phyloP scores from a whole-genome alignment of 805 yeast genomes.

The Ogataea nitratoaversa region DNA sequence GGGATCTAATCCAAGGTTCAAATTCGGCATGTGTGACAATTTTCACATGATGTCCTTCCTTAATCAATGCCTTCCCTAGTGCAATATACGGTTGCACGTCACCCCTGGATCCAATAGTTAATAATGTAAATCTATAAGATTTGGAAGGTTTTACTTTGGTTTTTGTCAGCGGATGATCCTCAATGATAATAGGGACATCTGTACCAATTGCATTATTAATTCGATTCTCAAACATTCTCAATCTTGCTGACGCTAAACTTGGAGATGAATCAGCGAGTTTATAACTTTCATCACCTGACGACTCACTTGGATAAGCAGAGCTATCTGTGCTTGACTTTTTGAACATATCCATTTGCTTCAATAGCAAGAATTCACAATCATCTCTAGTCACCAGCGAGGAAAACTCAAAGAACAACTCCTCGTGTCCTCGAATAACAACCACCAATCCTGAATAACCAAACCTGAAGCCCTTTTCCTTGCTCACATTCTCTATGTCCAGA shows the following conservation, averaged over 20 bases:
- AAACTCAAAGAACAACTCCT: slow-evolving; percentile 75
- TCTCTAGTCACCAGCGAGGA: slow-evolving; percentile 59
- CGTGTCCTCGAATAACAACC: slow-evolving; percentile 66
- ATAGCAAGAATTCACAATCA: slow-evolving; percentile 59
- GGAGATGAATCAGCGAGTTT: slow-evolving; percentile 28
- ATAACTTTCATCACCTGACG: slow-evolving; percentile 25
- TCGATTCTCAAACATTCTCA: slow-evolving; percentile 64
- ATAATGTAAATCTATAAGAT: slow-evolving; percentile 55
- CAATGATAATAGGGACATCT: slow-evolving; percentile 65
- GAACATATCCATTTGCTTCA: slow-evolving; percentile 45
- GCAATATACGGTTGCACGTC: slow-evolving; percentile 97
- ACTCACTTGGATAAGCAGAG: slow-evolving; percentile 9
- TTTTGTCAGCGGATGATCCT: slow-evolving; percentile 47
- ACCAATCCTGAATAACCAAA: slow-evolving; percentile 71
- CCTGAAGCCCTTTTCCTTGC: slow-evolving; percentile 62
- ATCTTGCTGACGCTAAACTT: slow-evolving; percentile 49
- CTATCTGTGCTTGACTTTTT: slow-evolving; percentile 22
- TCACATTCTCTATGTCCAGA: slow-evolving; percentile 63
- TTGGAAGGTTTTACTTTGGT: slow-evolving; percentile 47
- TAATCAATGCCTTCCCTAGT: slow-evolving; percentile 68
- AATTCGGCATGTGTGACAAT: slow-evolving; percentile 88
- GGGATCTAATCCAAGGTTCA: slow-evolving; percentile 62
- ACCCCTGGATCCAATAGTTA: slow-evolving; percentile 94
- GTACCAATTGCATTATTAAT: slow-evolving; percentile 56
- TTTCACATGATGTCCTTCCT: slow-evolving; percentile 79